A percentile compares a stretch with the other conserved stretches of the same genome.
Conservation (phyloP, 192 early-diverging fungal genomes). For the Allomyces javanicus region DNA sequence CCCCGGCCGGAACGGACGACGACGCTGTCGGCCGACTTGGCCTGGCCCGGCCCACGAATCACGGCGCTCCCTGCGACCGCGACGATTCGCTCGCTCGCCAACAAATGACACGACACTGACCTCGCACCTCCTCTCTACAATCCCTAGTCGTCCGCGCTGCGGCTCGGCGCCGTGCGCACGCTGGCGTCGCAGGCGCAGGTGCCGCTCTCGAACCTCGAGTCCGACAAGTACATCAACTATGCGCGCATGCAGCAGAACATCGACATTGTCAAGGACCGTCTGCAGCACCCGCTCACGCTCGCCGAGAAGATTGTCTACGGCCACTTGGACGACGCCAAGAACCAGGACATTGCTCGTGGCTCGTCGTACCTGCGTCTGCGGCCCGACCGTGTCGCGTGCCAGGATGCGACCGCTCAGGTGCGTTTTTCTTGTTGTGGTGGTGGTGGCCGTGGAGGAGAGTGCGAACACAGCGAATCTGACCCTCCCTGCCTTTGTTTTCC, state of each 20-base stretch:
- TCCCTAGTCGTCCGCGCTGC: no score
- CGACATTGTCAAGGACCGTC: constrained; percentile 77
- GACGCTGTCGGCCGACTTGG: no score
- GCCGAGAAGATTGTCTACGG: constrained; percentile 97
- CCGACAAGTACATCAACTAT: constrained; percentile 94
- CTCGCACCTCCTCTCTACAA: no score
- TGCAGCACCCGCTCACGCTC: constrained; percentile 75
- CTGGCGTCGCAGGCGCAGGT: constrained; percentile 36
- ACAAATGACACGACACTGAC: no score
- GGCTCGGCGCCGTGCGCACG: neutral
- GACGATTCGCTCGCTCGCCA: no score
- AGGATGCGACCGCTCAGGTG: constrained; percentile 88
- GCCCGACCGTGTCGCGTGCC: constrained; percentile 96
- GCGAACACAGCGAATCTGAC: neutral
- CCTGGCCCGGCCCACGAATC: no score
- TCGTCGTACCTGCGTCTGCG: constrained; percentile 84
- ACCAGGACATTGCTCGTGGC: constrained; percentile 87
- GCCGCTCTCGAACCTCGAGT: constrained; percentile 76
- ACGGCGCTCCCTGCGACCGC: no score
- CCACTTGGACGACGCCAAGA: constrained; percentile 84
- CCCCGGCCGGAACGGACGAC: no score
- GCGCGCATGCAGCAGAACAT: constrained; percentile 87
- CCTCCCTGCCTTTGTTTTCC: constrained; percentile 1
- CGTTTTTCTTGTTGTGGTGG: neutral
- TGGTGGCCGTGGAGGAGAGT: neutral